Evolutionary conservation across 306 rosid genomes (phyloP).

Genomic region (Parietaria judaica): DNA sequence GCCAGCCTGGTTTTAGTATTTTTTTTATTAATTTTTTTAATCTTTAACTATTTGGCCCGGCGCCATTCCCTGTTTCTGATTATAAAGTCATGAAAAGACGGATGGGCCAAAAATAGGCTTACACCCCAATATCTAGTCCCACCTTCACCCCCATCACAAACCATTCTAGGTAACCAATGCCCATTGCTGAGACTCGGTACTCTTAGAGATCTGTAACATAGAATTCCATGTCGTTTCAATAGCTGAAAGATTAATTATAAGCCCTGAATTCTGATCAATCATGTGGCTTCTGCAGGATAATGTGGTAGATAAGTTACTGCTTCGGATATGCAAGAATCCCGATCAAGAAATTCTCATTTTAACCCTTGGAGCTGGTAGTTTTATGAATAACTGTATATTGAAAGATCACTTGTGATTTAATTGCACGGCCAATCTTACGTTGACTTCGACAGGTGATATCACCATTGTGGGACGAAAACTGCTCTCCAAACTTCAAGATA

Average conservation of each 20-base stretch:
- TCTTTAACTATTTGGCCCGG: no score
- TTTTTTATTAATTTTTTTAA: no score
- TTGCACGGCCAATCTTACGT: background rate
- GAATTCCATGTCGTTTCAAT: background rate
- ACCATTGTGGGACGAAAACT: slow-evolving; percentile 21
- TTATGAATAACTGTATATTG: background rate
- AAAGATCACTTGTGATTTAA: background rate
- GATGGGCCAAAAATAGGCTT: no score
- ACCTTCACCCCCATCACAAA: no score
- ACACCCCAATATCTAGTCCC: no score
- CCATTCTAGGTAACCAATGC: background rate
- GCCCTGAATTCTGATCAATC: no score
- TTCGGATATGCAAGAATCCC: slow-evolving; percentile 15
- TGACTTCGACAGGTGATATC: slow-evolving; percentile 12
- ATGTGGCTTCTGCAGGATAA: slow-evolving; percentile 15
- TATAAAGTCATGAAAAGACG: no score
- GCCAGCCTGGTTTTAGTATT: no score
- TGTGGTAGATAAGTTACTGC: slow-evolving; percentile 20
- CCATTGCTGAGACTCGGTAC: background rate
- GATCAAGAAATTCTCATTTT: slow-evolving; percentile 16
- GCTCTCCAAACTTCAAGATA: slow-evolving; percentile 12
- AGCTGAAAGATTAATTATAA: background rate
- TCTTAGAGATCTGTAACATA: background rate
- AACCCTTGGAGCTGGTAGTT: slow-evolving; percentile 27
- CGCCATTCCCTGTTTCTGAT: no score